Evolutionary conservation across 345 rosid genomes (phyloP).

Genomic region (Garcia nutans): DNA sequence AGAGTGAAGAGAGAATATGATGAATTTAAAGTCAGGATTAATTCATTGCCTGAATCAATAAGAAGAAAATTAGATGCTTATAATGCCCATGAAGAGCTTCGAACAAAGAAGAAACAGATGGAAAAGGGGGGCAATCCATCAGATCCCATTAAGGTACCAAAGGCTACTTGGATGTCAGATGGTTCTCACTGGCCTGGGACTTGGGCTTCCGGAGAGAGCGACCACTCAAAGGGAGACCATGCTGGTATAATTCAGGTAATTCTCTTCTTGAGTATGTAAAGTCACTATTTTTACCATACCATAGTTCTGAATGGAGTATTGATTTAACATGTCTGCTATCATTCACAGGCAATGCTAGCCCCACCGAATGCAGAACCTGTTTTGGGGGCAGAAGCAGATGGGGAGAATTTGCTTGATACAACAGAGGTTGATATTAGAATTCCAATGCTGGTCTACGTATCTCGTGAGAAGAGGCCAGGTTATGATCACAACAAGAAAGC

Average conservation of each 20-base stretch:
- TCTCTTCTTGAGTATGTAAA: not conserved
- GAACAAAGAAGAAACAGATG: constrained; percentile 67
- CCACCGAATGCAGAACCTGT: constrained; percentile 73
- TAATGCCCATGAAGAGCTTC: constrained; percentile 70
- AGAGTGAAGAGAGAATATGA: constrained; percentile 82
- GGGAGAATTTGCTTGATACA: constrained; percentile 29
- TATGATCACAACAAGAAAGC: constrained; percentile 40
- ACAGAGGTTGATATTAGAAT: constrained; percentile 30
- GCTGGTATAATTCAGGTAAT: constrained; percentile 79
- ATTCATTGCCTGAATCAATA: constrained; percentile 65
- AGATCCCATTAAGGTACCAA: constrained; percentile 44
- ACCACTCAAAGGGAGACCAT: constrained; percentile 69
- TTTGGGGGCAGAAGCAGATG: constrained; percentile 30
- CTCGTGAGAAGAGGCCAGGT: constrained; percentile 33
- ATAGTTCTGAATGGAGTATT: constrained; percentile 1
- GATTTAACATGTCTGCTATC: not conserved
- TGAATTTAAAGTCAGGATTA: constrained; percentile 79
- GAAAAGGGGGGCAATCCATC: constrained; percentile 45
- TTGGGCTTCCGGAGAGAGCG: constrained; percentile 65
- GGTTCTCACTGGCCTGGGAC: constrained; percentile 90
- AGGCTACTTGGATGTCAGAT: constrained; percentile 89
- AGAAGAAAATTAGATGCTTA: constrained; percentile 77
- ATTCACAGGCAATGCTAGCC: constrained; percentile 68
- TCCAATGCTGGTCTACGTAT: constrained; percentile 35
- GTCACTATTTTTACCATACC: not conserved